A percentile compares a stretch with the other conserved stretches of the same genome.
Evolutionary conservation across 805 yeast species (phyloP).

Genomic region (Yarrowia sp.): DNA sequence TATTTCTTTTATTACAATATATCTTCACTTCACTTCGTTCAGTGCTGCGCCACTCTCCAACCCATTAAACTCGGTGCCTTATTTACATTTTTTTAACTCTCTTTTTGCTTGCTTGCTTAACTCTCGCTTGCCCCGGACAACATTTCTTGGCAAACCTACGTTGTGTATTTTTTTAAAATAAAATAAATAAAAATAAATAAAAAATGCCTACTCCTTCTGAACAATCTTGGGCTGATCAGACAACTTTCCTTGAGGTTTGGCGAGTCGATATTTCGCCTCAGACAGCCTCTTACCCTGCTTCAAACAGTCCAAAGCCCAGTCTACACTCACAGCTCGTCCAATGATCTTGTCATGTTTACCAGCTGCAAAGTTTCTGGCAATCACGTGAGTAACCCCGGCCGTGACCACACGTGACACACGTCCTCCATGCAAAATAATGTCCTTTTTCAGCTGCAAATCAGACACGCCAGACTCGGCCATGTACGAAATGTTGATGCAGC

Average conservation of each 20-base stretch:
- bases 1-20: no score
- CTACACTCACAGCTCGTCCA: neutral
- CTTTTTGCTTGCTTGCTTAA: neutral
- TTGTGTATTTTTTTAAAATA: neutral
- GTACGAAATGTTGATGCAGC: conserved; percentile 24
- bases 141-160: neutral
- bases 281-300: neutral
- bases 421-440: conserved; percentile 19
- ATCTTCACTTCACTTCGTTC: no score
- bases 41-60: no score
- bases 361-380: conserved; percentile 17
- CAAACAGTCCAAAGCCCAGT: conserved; percentile 18
- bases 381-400: conserved; percentile 14
- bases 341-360: conserved; percentile 16
- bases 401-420: neutral
- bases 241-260: neutral
- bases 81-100: neutral
- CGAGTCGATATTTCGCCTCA: neutral
- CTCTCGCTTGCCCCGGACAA: conserved; percentile 1
- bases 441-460: conserved; percentile 21
- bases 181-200: neutral
- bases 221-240: neutral
- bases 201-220: neutral
- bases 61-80: neutral
- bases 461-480: conserved; percentile 12